Percentiles rank a stretch among this genome's conserved stretches.
Conservation (phyloP, 257 asterid genomes). For the Vinca minor region DNA sequence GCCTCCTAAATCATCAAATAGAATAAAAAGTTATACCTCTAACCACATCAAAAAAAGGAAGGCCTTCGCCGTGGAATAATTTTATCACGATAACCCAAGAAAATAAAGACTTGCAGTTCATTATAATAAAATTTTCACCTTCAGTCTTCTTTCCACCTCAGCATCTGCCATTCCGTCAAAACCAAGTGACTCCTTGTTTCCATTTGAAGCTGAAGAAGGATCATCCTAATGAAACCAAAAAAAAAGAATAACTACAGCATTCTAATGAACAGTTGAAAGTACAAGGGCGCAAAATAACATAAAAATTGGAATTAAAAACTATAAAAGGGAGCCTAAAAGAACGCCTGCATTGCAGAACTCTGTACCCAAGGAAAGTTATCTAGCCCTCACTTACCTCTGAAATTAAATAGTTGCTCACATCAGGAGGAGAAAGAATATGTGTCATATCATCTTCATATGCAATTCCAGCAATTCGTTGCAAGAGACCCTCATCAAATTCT, state of each 20-base stretch:
- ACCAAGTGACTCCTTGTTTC: constrained; percentile 61
- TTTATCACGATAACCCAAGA: background rate
- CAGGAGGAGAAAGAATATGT: constrained; percentile 62
- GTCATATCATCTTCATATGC: constrained; percentile 72
- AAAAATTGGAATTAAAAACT: background rate
- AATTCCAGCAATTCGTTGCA: constrained; percentile 64
- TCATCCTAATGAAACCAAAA: constrained; percentile 59
- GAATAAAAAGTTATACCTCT: background rate
- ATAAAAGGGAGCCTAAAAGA: background rate
- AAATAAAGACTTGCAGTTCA: constrained; percentile 11
- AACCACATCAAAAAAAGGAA: background rate
- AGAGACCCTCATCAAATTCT: constrained; percentile 79
- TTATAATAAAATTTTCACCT: constrained; percentile 44
- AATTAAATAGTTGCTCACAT: constrained; percentile 76
- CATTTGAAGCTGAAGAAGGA: constrained; percentile 51
- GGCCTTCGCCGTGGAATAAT: background rate
- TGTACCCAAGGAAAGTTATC: constrained; percentile 3
- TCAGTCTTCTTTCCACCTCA: constrained; percentile 87
- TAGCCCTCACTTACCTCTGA: constrained; percentile 53
- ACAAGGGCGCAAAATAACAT: background rate
- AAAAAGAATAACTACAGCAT: constrained; percentile 12
- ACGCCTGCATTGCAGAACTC: background rate
- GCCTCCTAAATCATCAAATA: constrained; percentile 52
- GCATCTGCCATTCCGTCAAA: constrained; percentile 83
- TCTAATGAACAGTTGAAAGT: background rate